phyloP scores from a whole-genome alignment of 192 early-diverging fungal species.

The Linderina pennispora region DNA sequence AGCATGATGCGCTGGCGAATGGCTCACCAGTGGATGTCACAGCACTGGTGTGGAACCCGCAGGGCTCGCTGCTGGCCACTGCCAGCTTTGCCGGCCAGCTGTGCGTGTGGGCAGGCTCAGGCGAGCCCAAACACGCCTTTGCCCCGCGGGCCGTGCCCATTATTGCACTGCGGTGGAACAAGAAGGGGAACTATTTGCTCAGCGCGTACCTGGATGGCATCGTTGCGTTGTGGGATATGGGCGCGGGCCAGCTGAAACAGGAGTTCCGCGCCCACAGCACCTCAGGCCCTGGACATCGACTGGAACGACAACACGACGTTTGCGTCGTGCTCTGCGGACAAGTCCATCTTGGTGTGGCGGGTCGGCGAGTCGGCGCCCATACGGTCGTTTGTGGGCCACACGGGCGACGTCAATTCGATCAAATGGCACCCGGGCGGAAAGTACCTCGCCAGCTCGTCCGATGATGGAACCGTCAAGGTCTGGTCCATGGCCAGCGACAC shows the following conservation, averaged over 20 bases:
- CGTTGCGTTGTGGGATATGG: conserved; percentile 80
- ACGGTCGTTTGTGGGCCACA: conserved; percentile 70
- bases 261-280: conserved; percentile 32
- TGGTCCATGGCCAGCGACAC: conserved; percentile 27
- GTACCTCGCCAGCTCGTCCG: conserved; percentile 40
- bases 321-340: conserved; percentile 82
- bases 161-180: conserved; percentile 83
- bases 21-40: conserved; percentile 74
- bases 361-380: conserved; percentile 64
- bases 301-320: conserved; percentile 91
- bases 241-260: conserved; percentile 54
- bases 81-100: conserved; percentile 80
- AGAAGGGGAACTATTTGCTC: conserved; percentile 63
- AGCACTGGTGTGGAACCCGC: conserved; percentile 77
- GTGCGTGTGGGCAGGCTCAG: conserved; percentile 73
- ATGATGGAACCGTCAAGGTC: conserved; percentile 40
- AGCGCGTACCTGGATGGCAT: conserved; percentile 75
- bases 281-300: conserved; percentile 77
- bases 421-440: conserved; percentile 42
- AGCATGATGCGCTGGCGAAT: conserved; percentile 34
- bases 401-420: conserved; percentile 50
- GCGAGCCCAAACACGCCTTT: conserved; percentile 54
- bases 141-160: conserved; percentile 73
- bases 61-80: conserved; percentile 73
- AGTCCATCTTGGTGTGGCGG: conserved; percentile 72